These are phyloP conservation scores for Phytophthora rubi DNA, from an alignment of 352 stramenopile species.

Conservation along the genomic window DNA sequence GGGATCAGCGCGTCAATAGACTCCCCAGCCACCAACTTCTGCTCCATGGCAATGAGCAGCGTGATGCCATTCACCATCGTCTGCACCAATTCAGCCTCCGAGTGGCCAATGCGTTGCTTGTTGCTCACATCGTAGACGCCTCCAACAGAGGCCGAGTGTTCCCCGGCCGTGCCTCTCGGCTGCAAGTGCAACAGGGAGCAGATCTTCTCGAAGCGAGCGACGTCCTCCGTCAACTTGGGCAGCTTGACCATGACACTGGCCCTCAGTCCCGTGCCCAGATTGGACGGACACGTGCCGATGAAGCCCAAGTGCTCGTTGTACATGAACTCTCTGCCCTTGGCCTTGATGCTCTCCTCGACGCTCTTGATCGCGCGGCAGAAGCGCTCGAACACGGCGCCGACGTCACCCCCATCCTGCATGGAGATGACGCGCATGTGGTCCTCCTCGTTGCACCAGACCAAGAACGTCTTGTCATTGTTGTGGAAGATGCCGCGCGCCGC, in stretches of 20 bases:
- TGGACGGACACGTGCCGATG: conserved; percentile 87
- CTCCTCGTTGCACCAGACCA: conserved; percentile 92
- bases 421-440: conserved; percentile 92
- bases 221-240: conserved; percentile 83
- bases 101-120: conserved; percentile 93
- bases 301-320: conserved; percentile 90
- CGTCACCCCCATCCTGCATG: conserved; percentile 91
- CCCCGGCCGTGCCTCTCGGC: conserved; percentile 80
- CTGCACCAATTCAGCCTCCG: conserved; percentile 95
- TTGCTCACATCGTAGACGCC: conserved; percentile 96
- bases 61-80: conserved; percentile 95
- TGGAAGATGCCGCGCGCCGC: conserved; percentile 93
- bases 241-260: conserved; percentile 90
- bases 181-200: conserved; percentile 83
- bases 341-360: conserved; percentile 81
- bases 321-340: conserved; percentile 83
- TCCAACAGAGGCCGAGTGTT: conserved; percentile 81
- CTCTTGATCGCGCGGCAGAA: conserved; percentile 83
- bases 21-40: conserved; percentile 77
- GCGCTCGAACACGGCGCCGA: conserved; percentile 91
- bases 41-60: conserved; percentile 88
- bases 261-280: conserved; percentile 86
- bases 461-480: conserved; percentile 91
- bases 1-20: conserved; percentile 76
- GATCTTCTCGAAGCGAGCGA: conserved; percentile 75